Evolutionary conservation across 345 rosid species (phyloP).

Genomic region (Microcos paniculata): DNA sequence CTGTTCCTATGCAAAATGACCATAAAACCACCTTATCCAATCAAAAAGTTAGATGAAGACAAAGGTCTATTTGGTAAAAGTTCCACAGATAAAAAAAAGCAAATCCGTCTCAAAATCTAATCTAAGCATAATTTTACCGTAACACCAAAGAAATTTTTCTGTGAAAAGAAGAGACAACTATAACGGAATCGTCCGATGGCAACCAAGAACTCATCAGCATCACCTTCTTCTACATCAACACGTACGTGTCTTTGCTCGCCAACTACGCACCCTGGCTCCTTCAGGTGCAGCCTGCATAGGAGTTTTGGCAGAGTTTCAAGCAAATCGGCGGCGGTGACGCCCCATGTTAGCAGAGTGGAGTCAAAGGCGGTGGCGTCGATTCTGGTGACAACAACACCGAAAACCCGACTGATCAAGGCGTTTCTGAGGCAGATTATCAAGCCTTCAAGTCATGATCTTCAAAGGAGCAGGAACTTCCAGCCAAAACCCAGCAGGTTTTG

Average conservation of each 20-base stretch:
- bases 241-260: constrained; percentile 37
- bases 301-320: background rate
- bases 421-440: constrained; percentile 32
- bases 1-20: background rate
- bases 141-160: background rate
- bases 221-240: constrained; percentile 4
- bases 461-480: constrained; percentile 38
- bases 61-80: background rate
- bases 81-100: background rate
- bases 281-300: constrained; percentile 35
- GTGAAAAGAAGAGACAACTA: background rate
- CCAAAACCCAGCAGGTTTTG: constrained; percentile 47
- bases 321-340: background rate
- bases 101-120: background rate
- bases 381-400: background rate
- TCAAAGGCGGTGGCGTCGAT: background rate
- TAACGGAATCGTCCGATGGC: constrained; percentile 12
- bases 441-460: constrained; percentile 37
- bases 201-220: constrained; percentile 10
- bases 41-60: background rate
- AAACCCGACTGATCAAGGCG: constrained; percentile 17
- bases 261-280: constrained; percentile 35
- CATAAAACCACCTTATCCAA: background rate
- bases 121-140: background rate
- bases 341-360: background rate